Conservation (phyloP, 345 rosid species). For the Hibiscus syriacus region DNA sequence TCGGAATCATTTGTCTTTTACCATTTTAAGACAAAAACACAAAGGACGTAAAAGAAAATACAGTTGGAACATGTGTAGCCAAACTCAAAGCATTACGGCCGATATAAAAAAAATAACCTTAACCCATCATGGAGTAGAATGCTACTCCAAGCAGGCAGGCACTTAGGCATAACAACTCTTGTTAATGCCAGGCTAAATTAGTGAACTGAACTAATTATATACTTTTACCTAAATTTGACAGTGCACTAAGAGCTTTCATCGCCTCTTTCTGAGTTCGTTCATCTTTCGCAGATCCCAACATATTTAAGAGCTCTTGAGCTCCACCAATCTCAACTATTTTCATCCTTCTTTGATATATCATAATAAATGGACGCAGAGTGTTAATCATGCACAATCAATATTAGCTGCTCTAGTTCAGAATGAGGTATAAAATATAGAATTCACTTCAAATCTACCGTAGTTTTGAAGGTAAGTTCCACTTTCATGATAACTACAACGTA, state of each 20-base stretch:
- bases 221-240: constrained; percentile 52
- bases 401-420: neutral
- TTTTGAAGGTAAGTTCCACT: neutral
- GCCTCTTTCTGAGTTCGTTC: constrained; percentile 78
- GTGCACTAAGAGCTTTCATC: constrained; percentile 64
- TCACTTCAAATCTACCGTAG: neutral
- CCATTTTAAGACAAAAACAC: neutral
- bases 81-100: neutral
- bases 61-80: neutral
- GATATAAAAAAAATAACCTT: neutral
- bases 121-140: neutral
- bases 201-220: neutral
- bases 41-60: too few relatives aligned
- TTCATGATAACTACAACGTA: neutral
- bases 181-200: neutral
- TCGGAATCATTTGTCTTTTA: neutral
- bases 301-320: constrained; percentile 65
- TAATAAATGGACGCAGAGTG: constrained; percentile 8
- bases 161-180: neutral
- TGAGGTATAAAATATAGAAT: neutral
- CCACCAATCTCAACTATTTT: constrained; percentile 86
- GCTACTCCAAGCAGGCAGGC: neutral
- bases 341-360: constrained; percentile 77
- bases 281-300: constrained; percentile 74
- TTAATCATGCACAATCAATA: neutral